These are phyloP conservation scores for Solanum gracilifrons DNA, from an alignment of 257 asterid species.

Conservation along the genomic window DNA sequence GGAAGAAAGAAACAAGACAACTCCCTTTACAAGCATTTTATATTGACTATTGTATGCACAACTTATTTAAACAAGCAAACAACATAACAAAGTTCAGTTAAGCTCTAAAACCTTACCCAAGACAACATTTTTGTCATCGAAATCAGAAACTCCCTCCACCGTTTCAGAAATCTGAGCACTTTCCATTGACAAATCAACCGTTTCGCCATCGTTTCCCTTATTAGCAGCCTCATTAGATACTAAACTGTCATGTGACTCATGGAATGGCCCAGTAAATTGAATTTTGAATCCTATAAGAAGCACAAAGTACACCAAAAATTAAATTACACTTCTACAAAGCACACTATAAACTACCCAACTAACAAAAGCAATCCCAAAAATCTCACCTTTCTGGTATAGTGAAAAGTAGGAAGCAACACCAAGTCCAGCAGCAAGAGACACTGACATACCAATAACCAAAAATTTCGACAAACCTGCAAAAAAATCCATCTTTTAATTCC, in stretches of 20 bases:
- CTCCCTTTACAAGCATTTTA: neutral
- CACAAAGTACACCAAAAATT: neutral
- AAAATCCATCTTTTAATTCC: slow-evolving; percentile 7
- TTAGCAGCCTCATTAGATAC: slow-evolving; percentile 13
- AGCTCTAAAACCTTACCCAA: slow-evolving; percentile 29
- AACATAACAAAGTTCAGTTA: neutral
- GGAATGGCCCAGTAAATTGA: slow-evolving; percentile 21
- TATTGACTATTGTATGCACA: neutral
- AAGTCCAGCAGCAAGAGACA: slow-evolving; percentile 44
- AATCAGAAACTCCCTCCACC: slow-evolving; percentile 12
- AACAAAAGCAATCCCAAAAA: neutral
- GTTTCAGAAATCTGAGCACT: slow-evolving; percentile 24
- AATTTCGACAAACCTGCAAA: slow-evolving; percentile 37
- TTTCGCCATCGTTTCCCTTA: slow-evolving; percentile 17
- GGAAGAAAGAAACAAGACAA: neutral
- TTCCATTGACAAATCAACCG: slow-evolving; percentile 17
- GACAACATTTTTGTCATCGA: slow-evolving; percentile 7
- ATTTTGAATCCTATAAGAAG: slow-evolving; percentile 31
- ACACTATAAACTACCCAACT: neutral
- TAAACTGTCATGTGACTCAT: slow-evolving; percentile 15
- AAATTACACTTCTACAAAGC: neutral
- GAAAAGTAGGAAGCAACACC: slow-evolving; percentile 49
- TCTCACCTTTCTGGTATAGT: slow-evolving; percentile 42
- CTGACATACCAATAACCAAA: slow-evolving; percentile 46
- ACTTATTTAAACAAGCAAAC: neutral